Evolutionary conservation across 768 basidiomycete species (phyloP).

Genomic region (Suillus lakei): DNA sequence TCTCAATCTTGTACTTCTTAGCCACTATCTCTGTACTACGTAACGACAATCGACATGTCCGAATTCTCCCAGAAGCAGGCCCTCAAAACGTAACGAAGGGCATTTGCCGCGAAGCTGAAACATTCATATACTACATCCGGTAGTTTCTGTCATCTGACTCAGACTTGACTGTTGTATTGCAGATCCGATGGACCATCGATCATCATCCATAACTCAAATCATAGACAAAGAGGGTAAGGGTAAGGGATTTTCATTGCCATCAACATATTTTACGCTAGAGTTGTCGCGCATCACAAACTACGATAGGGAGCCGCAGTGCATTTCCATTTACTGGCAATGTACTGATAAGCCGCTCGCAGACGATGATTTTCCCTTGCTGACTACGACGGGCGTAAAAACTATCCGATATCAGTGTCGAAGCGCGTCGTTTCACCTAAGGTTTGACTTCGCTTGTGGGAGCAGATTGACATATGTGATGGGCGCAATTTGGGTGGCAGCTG

Average conservation of each 20-base stretch:
- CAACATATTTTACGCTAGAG: background rate
- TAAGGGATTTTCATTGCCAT: background rate
- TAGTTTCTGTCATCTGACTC: background rate
- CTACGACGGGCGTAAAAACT: background rate
- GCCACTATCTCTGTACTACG: background rate
- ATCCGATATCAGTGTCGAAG: background rate
- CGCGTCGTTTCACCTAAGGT: background rate
- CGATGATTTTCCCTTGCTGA: background rate
- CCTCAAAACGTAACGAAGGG: background rate
- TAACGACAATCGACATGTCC: background rate
- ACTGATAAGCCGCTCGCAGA: background rate
- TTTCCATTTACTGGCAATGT: no score
- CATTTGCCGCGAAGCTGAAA: background rate
- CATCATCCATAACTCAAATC: background rate
- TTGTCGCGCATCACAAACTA: background rate
- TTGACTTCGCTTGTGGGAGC: background rate
- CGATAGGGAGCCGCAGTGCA: background rate
- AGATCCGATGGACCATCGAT: background rate
- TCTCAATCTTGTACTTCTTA: background rate
- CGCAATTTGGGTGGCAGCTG: background rate
- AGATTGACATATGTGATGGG: no score
- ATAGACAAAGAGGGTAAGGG: background rate
- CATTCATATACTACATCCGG: no score
- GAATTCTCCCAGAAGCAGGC: background rate
- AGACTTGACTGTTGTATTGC: background rate